A percentile compares a stretch with the other conserved stretches of the same genome.
Evolutionary conservation across 192 early-diverging fungal species (phyloP).

Genomic region (Backusella morwellensis): DNA sequence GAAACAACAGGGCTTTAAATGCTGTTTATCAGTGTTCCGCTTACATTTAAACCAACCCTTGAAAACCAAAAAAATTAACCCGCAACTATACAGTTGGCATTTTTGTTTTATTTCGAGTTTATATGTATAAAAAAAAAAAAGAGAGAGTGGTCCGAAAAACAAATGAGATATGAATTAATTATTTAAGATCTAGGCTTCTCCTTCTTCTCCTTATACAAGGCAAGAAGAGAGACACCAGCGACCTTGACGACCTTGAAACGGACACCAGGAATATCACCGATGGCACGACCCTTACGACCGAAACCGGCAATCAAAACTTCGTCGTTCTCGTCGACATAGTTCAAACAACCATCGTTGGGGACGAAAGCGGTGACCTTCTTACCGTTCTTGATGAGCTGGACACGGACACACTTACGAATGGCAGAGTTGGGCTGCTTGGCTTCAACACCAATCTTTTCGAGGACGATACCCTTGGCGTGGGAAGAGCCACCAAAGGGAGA

Average conservation of each 20-base stretch:
- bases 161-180: background rate
- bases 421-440: constrained; percentile 99
- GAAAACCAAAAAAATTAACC: too few relatives aligned
- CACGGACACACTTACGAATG: constrained; percentile 99
- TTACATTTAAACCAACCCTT: too few relatives aligned
- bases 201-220: constrained; percentile 99
- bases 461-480: constrained; percentile 99
- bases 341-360: constrained; percentile 99
- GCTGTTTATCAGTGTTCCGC: too few relatives aligned
- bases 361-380: constrained; percentile 99
- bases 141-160: background rate
- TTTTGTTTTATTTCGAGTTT: too few relatives aligned
- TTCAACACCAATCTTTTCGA: constrained; percentile 99
- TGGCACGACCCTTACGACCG: constrained; percentile 99
- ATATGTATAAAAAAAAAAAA: background rate
- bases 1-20: too few relatives aligned
- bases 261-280: constrained; percentile 99
- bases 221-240: constrained; percentile 97
- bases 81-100: too few relatives aligned
- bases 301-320: constrained; percentile 99
- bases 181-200: constrained; percentile 96
- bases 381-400: constrained; percentile 99
- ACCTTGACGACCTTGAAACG: constrained; percentile 99
- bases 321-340: constrained; percentile 99
- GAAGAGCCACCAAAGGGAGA: constrained; percentile 99